These are phyloP conservation scores for Curvularia hawaiiensis DNA, from an alignment of 2,329 filamentous ascomycete species.

Conservation along the genomic window DNA sequence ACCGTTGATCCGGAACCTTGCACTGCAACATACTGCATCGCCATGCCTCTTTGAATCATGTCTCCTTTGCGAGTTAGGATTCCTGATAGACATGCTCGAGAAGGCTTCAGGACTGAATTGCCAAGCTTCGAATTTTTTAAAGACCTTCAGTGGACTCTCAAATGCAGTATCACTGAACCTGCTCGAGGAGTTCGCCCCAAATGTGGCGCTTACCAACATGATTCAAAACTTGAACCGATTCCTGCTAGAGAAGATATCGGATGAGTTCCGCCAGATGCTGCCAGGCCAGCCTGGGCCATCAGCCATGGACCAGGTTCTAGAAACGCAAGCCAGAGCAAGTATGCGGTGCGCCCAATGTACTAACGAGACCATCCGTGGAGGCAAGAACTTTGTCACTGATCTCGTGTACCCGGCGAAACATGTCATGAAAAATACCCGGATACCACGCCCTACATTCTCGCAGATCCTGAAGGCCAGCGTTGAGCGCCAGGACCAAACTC, in stretches of 20 bases:
- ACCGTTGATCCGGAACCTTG: conserved; percentile 83
- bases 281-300: conserved; percentile 58
- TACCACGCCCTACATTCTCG: conserved; percentile 69
- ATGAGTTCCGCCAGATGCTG: conserved; percentile 74
- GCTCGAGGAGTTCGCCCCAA: conserved; percentile 80
- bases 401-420: conserved; percentile 75
- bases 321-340: conserved; percentile 71
- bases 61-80: conserved; percentile 91
- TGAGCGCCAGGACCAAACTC: conserved; percentile 83
- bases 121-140: conserved; percentile 93
- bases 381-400: conserved; percentile 82
- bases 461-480: conserved; percentile 92
- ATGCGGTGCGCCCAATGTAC: conserved; percentile 87
- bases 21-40: conserved; percentile 85
- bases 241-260: conserved; percentile 77
- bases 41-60: conserved; percentile 83
- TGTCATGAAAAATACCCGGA: conserved; percentile 62
- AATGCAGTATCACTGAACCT: conserved; percentile 78
- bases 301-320: conserved; percentile 74
- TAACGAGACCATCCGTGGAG: conserved; percentile 81
- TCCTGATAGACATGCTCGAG: conserved; percentile 96
- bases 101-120: conserved; percentile 94
- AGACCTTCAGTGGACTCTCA: conserved; percentile 82
- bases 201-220: conserved; percentile 76
- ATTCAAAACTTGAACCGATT: conserved; percentile 87